phyloP scores from a whole-genome alignment of 164 flowering plant genomes.

The Hamamelis virginiana region DNA sequence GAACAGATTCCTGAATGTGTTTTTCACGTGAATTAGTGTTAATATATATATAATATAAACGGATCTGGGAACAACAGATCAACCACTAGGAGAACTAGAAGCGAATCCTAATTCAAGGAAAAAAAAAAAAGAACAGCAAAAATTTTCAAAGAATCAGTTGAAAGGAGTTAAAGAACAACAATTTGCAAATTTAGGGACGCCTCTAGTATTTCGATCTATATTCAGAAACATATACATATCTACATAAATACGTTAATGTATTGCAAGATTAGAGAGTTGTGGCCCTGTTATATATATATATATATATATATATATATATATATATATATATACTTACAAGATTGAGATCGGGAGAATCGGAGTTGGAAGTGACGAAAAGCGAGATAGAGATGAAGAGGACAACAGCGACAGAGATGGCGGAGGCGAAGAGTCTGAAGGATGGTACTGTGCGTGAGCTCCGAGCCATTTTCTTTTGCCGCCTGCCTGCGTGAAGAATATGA shows the following conservation, averaged over 20 bases:
- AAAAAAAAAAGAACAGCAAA: too few relatives aligned
- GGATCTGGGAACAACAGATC: too few relatives aligned
- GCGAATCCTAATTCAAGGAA: too few relatives aligned
- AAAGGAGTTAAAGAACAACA: too few relatives aligned
- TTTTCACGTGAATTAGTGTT: too few relatives aligned
- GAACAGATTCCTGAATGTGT: too few relatives aligned
- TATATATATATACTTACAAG: background rate
- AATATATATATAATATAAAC: too few relatives aligned
- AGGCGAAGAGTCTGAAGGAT: conserved; percentile 2
- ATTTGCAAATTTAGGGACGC: background rate
- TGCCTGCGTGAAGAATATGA: background rate
- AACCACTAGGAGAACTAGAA: too few relatives aligned
- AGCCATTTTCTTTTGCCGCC: background rate
- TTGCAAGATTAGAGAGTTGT: too few relatives aligned
- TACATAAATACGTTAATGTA: too few relatives aligned
- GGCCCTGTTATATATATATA: too few relatives aligned
- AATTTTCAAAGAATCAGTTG: too few relatives aligned
- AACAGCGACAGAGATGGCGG: conserved; percentile 10
- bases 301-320: background rate
- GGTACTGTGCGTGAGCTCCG: background rate
- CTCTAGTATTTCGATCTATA: background rate
- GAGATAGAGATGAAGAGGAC: conserved; percentile 7
- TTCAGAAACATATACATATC: background rate
- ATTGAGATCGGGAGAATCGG: background rate
- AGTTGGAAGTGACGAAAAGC: background rate